Percentiles rank a stretch among this genome's conserved stretches.
Conservation (phyloP, 768 basidiomycete genomes). For the Amanita rubescens region DNA sequence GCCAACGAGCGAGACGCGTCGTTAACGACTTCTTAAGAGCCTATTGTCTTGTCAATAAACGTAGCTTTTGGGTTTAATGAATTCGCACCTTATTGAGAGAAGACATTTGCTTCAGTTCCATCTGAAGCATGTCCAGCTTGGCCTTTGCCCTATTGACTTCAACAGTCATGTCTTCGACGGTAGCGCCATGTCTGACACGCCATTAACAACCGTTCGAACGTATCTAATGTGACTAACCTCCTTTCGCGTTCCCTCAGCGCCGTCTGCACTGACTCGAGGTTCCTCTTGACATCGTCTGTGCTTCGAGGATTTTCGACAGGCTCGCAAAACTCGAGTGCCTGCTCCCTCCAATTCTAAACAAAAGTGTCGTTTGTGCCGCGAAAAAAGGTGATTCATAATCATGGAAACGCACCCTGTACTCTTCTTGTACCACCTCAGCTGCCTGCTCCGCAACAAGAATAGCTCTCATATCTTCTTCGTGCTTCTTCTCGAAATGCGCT, state of each 20-base stretch:
- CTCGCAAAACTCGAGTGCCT: constrained; percentile 57
- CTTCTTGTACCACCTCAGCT: constrained; percentile 45
- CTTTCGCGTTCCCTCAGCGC: constrained; percentile 64
- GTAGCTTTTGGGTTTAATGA: neutral
- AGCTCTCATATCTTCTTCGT: constrained; percentile 39
- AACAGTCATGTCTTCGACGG: constrained; percentile 68
- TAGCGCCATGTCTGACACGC: constrained; percentile 56
- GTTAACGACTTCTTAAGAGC: constrained; percentile 59
- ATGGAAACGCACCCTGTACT: constrained; percentile 46
- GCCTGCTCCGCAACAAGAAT: constrained; percentile 38
- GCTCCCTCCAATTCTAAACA: constrained; percentile 52
- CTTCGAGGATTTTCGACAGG: constrained; percentile 52
- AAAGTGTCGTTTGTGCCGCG: neutral
- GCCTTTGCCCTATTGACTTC: constrained; percentile 61
- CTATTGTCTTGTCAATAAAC: constrained; percentile 28
- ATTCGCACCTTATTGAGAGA: constrained; percentile 54
- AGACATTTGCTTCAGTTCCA: constrained; percentile 56
- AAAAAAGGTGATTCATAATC: neutral
- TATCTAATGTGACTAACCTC: constrained; percentile 31
- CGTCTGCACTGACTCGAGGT: constrained; percentile 53
- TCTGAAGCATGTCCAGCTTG: constrained; percentile 50
- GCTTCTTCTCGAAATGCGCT: constrained; percentile 44
- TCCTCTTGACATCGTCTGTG: constrained; percentile 46
- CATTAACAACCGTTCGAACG: constrained; percentile 2
- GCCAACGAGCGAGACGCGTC: constrained; percentile 67